Conservation (phyloP, 2,329 filamentous ascomycete genomes). For the Xylaria sp. region DNA sequence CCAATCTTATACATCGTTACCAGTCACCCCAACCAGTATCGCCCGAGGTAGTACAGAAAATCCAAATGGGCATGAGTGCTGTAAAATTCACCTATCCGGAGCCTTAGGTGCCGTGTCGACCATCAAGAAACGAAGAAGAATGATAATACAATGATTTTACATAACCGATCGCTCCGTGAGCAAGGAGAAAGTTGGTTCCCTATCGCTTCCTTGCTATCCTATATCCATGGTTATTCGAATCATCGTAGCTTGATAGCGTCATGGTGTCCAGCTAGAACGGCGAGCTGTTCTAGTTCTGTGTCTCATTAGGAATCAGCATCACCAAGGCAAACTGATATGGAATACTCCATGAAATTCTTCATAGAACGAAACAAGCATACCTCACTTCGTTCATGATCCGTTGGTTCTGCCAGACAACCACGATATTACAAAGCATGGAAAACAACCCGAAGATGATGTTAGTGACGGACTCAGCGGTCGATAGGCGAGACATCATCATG, state of each 20-base stretch:
- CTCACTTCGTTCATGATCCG: slow-evolving; percentile 24
- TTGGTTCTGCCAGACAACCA: slow-evolving; percentile 30
- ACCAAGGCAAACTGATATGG: too few species aligned
- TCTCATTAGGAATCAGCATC: background rate
- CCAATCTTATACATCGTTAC: background rate
- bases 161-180: background rate
- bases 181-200: background rate
- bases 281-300: slow-evolving; percentile 10
- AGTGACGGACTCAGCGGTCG: slow-evolving; percentile 27
- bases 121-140: background rate
- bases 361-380: slow-evolving; percentile 4
- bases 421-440: slow-evolving; percentile 21
- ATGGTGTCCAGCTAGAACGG: slow-evolving; percentile 11
- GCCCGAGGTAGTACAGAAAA: background rate
- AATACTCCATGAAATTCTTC: background rate
- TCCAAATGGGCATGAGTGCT: background rate
- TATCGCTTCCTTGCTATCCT: background rate
- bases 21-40: too few species aligned
- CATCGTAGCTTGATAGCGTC: background rate
- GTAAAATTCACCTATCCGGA: background rate
- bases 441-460: slow-evolving; percentile 29
- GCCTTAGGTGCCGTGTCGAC: background rate
- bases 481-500: slow-evolving; percentile 21
- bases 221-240: too few species aligned
- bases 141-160: slow-evolving; percentile 1